Base-by-base conservation (phyloP, 768 basidiomycete species). In the Daedalea quercina region DNA sequence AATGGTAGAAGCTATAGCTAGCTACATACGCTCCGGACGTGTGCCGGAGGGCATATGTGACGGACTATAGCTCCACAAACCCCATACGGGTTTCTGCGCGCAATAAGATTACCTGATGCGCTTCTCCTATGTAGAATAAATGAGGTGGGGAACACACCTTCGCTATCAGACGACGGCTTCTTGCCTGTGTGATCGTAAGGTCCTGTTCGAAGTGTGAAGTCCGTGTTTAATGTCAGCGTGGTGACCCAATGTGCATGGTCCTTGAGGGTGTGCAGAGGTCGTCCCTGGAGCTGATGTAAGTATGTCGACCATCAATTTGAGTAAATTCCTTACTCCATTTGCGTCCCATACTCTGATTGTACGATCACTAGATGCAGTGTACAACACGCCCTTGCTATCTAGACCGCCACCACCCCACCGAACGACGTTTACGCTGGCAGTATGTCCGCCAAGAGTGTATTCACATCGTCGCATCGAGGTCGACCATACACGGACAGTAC, bases 161-260 rank as follows among this genome's bases (percentile, higher is more conserved):
- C 87, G 65, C 82, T 84, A 51, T 95, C 89, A 6, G 85, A 85
- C 7, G 77, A 70, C 0, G 93, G 88, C 51, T 76, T 78, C 69
- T 89, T 94, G 42, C 79, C 81, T 1, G 78, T 87, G 60, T 96
- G 90, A 66, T 97, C 94, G 61, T 89, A 98, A 0, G 95, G 94
- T 0, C 95, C 95, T 0, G 95, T 97, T 22, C 94, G 85, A 3
- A 96, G 77, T 24, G 95, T 82, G 63, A 94, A 96, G 65, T 99
- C 95, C 9, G 94, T 94, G 68, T 94, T 95, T 51, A 97, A 76
- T 3, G 96, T 85, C 42, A 99, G 81, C 0, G 94, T 98, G 19
- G 94, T 99, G 8, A 99, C 96, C 95, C 94, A 98, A 63, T 99
- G 96, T 0, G 94, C 96, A 61, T 99, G 95, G 56, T 97, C 94